Base-by-base conservation (phyloP, 352 stramenopile genomes). In the Globisporangium uncinulatum region DNA sequence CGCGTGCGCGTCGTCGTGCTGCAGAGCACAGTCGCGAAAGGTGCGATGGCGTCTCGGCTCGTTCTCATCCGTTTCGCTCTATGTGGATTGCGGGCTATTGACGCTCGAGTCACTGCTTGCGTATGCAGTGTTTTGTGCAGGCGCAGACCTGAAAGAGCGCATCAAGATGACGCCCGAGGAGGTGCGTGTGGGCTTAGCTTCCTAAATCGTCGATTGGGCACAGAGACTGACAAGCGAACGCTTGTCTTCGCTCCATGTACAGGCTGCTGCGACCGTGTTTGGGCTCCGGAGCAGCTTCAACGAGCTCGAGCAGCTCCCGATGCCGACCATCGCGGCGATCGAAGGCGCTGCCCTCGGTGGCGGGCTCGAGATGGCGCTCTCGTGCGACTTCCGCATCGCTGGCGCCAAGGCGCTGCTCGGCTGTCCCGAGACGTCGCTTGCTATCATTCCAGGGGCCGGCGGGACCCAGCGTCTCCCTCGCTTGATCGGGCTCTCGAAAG, bases 251-350 rank as follows among this genome's bases (percentile, higher is more conserved):
- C 24, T 29, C 24, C 24, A 29, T n/a, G n/a, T 4, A 70, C 19
- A 79, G 69, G 67, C 69, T 51, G 86, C 66, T 43, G 77, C 65
- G 54, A 97, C 82, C 52, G 83, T 95, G 3, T 78, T 75, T 62
- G 61, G 67, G 20, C 67, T 96, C 15, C 83, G 92, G 34, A 83
- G 66, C 21, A 79, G 83, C 5, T 97, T 98, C 59, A 84, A 80
- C 6, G 76, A 89, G 43, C 62, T 98, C 15, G 83, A 93, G 32
- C 73, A 90, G 57, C 71, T 98, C 13, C 89, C 90, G 6, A 96
- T 97, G 77, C 94, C 94, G 19, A 95, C 92, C 4, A 96, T 98
- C 61, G 89, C 92, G 19, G 92, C 81, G 0, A 92, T 98, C 44
- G 89, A 98, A 71, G 89, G 89, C 15, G 85, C 87, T 5, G 92